Percentiles rank a stretch among this genome's conserved stretches.
Evolutionary conservation across 2,329 filamentous ascomycete genomes (phyloP).

Genomic region (Fusarium scirpi): DNA sequence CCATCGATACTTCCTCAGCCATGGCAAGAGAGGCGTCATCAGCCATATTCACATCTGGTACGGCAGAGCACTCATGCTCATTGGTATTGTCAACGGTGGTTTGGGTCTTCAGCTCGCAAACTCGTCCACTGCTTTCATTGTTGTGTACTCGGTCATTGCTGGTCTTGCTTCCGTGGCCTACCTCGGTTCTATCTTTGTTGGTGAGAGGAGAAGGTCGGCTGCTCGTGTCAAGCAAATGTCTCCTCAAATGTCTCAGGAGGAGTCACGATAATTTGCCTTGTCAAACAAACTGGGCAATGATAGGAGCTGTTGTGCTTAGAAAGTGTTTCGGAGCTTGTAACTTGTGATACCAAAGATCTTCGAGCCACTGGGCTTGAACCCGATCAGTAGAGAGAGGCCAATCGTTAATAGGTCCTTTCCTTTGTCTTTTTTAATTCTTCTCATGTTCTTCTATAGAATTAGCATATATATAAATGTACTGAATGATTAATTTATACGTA

Average conservation of each 20-base stretch:
- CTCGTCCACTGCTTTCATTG: slow-evolving; percentile 56
- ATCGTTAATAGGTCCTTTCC: background rate
- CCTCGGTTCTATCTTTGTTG: slow-evolving; percentile 45
- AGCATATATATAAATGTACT: background rate
- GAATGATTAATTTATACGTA: background rate
- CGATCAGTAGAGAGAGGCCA: slow-evolving; percentile 1
- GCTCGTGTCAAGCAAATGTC: slow-evolving; percentile 37
- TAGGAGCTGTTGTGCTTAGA: slow-evolving; percentile 7
- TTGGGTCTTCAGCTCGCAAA: slow-evolving; percentile 66
- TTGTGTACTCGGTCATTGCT: slow-evolving; percentile 68
- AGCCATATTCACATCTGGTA: slow-evolving; percentile 73
- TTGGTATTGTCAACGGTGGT: slow-evolving; percentile 73
- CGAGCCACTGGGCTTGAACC: background rate
- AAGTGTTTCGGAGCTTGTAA: slow-evolving; percentile 20
- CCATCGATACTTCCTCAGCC: slow-evolving; percentile 64
- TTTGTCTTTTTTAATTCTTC: background rate
- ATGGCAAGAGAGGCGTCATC: slow-evolving; percentile 61
- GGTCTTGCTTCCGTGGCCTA: slow-evolving; percentile 63
- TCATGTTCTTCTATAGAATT: background rate
- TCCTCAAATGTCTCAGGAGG: slow-evolving; percentile 44
- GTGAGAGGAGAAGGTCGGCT: slow-evolving; percentile 28
- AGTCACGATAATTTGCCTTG: slow-evolving; percentile 16
- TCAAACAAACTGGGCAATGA: background rate
- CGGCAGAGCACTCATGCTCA: slow-evolving; percentile 67
- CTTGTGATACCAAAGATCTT: slow-evolving; percentile 35